Conservation (phyloP, 2,329 filamentous ascomycete species). For the Colletotrichum viniferum region DNA sequence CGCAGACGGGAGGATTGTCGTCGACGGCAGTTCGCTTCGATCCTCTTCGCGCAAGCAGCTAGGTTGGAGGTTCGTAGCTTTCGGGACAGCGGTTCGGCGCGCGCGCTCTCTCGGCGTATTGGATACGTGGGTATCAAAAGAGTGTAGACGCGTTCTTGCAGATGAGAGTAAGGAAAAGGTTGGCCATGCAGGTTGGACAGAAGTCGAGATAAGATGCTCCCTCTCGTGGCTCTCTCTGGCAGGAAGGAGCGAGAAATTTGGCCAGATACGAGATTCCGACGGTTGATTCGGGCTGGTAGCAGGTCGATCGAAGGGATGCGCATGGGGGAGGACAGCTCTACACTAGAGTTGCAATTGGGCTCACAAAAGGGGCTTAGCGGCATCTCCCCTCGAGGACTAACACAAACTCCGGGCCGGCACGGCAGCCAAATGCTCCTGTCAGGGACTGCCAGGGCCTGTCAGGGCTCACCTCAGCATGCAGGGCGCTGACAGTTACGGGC, state of each 20-base stretch:
- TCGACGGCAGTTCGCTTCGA: background rate
- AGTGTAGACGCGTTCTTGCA: background rate
- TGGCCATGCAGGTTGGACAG: background rate
- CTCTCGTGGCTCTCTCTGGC: constrained; percentile 7
- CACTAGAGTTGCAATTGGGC: constrained; percentile 3
- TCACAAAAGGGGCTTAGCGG: constrained; percentile 20
- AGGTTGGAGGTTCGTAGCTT: background rate
- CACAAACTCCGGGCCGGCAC: background rate
- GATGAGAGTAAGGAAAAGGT: background rate
- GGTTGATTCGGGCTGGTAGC: background rate
- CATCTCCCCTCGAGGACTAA: constrained; percentile 13
- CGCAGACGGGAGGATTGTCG: background rate
- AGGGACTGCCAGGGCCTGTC: constrained; percentile 2
- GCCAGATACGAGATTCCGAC: constrained; percentile 19
- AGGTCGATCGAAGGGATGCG: constrained; percentile 17
- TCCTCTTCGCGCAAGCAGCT: background rate
- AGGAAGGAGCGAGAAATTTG: constrained; percentile 16
- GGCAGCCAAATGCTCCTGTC: background rate
- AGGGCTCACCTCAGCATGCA: background rate
- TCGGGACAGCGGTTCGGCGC: background rate
- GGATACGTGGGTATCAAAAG: background rate
- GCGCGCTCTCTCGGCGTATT: background rate
- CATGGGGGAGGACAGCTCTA: constrained; percentile 18
- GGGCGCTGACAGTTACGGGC: background rate
- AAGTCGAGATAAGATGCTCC: background rate